Conservation (phyloP, 345 rosid genomes). For the Physaria fendleri region DNA sequence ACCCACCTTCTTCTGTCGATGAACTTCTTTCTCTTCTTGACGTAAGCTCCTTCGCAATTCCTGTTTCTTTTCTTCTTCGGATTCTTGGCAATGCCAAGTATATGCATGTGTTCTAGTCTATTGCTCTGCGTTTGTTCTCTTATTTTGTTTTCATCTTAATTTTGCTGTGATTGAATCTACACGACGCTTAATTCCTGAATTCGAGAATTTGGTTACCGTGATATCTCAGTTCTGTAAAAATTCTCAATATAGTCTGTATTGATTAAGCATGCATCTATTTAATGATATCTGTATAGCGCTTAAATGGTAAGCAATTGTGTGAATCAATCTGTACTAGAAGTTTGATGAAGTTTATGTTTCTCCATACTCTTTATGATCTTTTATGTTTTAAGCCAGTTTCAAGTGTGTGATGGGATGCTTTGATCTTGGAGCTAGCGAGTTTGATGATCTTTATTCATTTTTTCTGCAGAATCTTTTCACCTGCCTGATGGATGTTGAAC, state of each 20-base stretch:
- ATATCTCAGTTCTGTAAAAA: too few species aligned
- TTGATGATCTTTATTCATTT: conserved; percentile 12
- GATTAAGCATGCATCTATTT: neutral
- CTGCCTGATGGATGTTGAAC: conserved; percentile 69
- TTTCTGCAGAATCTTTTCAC: conserved; percentile 56
- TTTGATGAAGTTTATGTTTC: neutral
- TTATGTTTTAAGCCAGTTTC: too few species aligned
- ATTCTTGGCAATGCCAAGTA: too few species aligned
- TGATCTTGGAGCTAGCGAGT: neutral
- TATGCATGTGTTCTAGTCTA: too few species aligned
- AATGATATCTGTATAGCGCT: neutral
- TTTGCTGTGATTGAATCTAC: conserved; percentile 3
- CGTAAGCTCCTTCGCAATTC: conserved; percentile 41
- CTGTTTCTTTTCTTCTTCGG: too few species aligned
- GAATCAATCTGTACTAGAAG: neutral
- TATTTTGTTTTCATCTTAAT: too few species aligned
- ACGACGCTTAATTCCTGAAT: neutral
- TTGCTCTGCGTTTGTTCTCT: too few species aligned
- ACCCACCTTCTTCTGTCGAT: conserved; percentile 58
- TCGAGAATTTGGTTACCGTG: too few species aligned
- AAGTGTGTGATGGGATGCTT: neutral
- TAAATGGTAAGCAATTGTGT: neutral
- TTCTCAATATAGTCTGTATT: neutral
- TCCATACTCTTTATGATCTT: neutral
- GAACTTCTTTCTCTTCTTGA: conserved; percentile 81